Conservation (phyloP, 768 basidiomycete genomes). For the Amanita inopinata region DNA sequence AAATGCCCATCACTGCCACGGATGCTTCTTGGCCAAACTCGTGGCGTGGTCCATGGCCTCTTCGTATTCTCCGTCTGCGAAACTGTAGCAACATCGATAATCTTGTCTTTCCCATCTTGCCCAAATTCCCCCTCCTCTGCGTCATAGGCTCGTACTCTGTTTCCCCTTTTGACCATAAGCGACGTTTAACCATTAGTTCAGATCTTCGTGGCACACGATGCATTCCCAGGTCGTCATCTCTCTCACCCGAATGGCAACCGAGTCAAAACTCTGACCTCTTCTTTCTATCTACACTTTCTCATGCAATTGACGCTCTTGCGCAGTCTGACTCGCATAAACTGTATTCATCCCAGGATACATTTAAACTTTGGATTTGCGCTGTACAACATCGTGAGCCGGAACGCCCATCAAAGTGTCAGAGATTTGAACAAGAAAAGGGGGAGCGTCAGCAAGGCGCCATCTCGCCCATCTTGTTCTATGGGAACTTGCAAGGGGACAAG, state of each 20-base stretch:
- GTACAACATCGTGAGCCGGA: no score
- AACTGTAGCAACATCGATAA: conserved; percentile 43
- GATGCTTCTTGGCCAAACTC: conserved; percentile 16
- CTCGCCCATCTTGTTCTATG: background rate
- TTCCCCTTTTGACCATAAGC: background rate
- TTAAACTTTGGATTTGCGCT: conserved; percentile 17
- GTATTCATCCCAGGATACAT: conserved; percentile 15
- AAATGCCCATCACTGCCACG: conserved; percentile 34
- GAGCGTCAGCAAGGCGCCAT: background rate
- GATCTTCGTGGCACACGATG: conserved; percentile 45
- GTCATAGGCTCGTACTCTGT: conserved; percentile 42
- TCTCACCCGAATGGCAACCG: conserved; percentile 2
- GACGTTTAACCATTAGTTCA: conserved; percentile 15
- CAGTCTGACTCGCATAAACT: conserved; percentile 5
- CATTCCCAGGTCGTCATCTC: conserved; percentile 6
- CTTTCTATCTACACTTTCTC: conserved; percentile 2
- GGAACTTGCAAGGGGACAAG: background rate
- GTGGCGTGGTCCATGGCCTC: conserved; percentile 40
- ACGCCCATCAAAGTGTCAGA: no score
- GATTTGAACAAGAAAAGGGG: background rate
- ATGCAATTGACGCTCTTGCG: conserved; percentile 2
- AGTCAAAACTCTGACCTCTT: background rate
- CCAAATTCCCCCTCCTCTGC: conserved; percentile 46
- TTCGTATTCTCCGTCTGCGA: conserved; percentile 48
- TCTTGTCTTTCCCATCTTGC: conserved; percentile 29